Percentiles rank a stretch among this genome's conserved stretches.
These are phyloP conservation scores for Rhodamnia argentea DNA, from an alignment of 345 rosid species.

Conservation along the genomic window DNA sequence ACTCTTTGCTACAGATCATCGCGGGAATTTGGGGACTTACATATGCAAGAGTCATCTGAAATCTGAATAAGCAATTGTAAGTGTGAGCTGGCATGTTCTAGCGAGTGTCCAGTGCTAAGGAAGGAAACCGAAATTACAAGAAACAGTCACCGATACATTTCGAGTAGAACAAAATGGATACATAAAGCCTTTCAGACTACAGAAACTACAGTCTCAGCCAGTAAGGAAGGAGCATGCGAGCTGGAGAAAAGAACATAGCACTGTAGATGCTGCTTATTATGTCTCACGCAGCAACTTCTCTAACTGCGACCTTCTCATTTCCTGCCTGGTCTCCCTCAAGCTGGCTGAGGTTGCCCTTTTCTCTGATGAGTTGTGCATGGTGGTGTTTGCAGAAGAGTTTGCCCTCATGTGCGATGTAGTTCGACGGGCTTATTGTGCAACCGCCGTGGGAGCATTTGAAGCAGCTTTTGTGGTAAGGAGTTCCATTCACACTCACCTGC, in stretches of 20 bases:
- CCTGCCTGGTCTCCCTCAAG: slow-evolving; percentile 49
- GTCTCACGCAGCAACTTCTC: neutral
- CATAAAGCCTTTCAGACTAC: neutral
- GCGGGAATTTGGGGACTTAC: neutral
- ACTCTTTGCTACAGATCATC: neutral
- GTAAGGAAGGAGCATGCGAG: neutral
- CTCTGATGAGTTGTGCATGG: slow-evolving; percentile 77
- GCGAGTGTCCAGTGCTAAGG: neutral
- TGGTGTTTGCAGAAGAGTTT: slow-evolving; percentile 92
- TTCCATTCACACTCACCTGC: slow-evolving; percentile 88
- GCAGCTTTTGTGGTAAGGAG: slow-evolving; percentile 84
- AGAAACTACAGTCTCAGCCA: neutral
- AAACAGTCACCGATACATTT: neutral
- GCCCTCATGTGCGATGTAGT: slow-evolving; percentile 87
- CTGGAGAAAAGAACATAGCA: neutral
- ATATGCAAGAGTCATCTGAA: neutral
- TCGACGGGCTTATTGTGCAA: slow-evolving; percentile 78
- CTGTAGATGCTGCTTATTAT: neutral
- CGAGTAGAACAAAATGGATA: neutral
- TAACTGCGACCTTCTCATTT: slow-evolving; percentile 13
- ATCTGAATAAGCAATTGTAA: neutral
- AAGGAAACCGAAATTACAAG: neutral
- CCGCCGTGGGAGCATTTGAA: slow-evolving; percentile 98
- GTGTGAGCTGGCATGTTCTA: neutral
- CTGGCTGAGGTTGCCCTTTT: slow-evolving; percentile 87